phyloP scores from a whole-genome alignment of 345 rosid species.

The Physaria fendleri region DNA sequence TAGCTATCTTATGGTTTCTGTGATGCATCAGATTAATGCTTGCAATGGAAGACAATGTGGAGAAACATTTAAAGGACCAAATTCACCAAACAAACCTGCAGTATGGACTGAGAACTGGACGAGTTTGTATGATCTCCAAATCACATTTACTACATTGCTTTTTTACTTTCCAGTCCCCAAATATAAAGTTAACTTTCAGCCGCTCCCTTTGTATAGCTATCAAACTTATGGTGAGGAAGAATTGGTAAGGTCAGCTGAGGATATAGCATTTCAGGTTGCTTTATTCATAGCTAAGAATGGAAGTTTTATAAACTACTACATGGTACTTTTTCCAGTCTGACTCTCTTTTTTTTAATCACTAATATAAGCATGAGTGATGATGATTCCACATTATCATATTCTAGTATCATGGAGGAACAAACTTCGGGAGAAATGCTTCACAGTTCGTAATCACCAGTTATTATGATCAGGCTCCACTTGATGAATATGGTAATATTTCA shows the following conservation, averaged over 20 bases:
- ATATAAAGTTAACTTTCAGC: not conserved
- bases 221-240: constrained; percentile 55
- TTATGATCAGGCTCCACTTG: constrained; percentile 78
- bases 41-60: constrained; percentile 82
- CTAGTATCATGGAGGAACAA: constrained; percentile 91
- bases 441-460: constrained; percentile 54
- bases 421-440: constrained; percentile 62
- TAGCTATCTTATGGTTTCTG: not conserved
- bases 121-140: constrained; percentile 44
- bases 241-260: constrained; percentile 49
- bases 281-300: constrained; percentile 69
- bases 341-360: not conserved
- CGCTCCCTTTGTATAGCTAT: constrained; percentile 35
- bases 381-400: constrained; percentile 3
- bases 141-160: not conserved
- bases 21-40: constrained; percentile 51
- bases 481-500: constrained; percentile 61
- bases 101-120: constrained; percentile 95
- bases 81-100: constrained; percentile 74
- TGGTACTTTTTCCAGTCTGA: constrained; percentile 41
- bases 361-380: not conserved
- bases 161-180: not conserved
- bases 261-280: constrained; percentile 74
- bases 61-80: constrained; percentile 72
- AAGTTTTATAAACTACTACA: constrained; percentile 80